These are phyloP conservation scores for Cicer pinnatifidum DNA, from an alignment of 306 rosid species.

Conservation along the genomic window DNA sequence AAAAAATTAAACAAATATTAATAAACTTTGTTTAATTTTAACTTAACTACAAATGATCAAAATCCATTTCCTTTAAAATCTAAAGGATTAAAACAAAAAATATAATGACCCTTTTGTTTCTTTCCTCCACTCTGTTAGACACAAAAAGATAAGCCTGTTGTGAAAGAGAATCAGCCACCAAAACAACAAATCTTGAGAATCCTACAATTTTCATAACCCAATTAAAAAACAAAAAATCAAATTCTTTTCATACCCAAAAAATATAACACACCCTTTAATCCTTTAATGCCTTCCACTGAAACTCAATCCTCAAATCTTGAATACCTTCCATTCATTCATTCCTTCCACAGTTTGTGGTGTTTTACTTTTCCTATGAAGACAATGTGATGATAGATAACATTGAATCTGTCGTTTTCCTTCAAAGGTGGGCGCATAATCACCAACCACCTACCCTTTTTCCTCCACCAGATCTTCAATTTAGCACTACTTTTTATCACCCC, in stretches of 20 bases:
- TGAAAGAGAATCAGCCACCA: conserved; percentile 56
- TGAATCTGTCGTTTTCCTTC: conserved; percentile 61
- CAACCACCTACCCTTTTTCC: conserved; percentile 63
- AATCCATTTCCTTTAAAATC: background rate
- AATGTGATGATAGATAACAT: conserved; percentile 22
- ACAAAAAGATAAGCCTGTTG: conserved; percentile 49
- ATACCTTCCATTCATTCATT: conserved; percentile 66
- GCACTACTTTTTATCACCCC: conserved; percentile 26
- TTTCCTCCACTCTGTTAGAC: background rate
- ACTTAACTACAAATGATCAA: too few relatives aligned
- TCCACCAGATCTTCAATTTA: conserved; percentile 56
- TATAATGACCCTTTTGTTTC: background rate
- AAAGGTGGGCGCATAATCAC: conserved; percentile 55
- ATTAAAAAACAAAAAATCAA: background rate
- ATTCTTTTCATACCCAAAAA: conserved; percentile 9
- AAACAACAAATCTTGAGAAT: conserved; percentile 30
- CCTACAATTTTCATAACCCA: conserved; percentile 35
- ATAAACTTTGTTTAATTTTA: too few relatives aligned
- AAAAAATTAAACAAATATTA: too few relatives aligned
- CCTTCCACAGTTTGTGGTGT: conserved; percentile 36
- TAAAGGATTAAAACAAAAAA: background rate
- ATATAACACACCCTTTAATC: conserved; percentile 27
- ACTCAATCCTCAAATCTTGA: conserved; percentile 63
- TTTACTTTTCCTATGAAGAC: conserved; percentile 31
- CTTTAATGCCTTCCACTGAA: conserved; percentile 56